These are phyloP conservation scores for Thermothielavioides terrestris DNA, from an alignment of 495 filamentous ascomycete genomes.

Conservation along the genomic window DNA sequence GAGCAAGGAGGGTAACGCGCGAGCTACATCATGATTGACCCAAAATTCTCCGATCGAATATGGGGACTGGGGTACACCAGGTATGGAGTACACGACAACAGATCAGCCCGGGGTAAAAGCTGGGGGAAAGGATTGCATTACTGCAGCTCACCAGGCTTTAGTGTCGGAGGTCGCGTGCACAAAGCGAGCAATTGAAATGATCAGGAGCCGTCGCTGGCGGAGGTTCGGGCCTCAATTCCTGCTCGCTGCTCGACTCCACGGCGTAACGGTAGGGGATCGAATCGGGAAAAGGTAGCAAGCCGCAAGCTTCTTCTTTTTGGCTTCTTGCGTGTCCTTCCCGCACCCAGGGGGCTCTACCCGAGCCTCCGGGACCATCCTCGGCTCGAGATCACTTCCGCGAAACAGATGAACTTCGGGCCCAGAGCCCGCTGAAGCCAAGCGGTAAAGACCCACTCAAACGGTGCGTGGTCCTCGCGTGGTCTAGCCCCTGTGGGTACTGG, in stretches of 20 bases:
- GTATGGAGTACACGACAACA: no score
- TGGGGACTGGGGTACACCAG: neutral
- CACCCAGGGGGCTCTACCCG: neutral
- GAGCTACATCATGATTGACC: slow-evolving; percentile 7
- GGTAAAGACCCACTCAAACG: neutral
- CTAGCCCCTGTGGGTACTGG: slow-evolving; percentile 2
- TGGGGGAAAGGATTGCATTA: neutral
- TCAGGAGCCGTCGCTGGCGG: slow-evolving; percentile 2
- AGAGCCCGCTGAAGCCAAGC: neutral
- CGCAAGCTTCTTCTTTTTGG: no score
- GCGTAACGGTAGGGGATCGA: neutral
- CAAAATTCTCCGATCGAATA: slow-evolving; percentile 14
- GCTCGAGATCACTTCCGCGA: neutral
- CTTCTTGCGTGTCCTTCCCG: slow-evolving; percentile 5
- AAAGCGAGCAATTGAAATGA: slow-evolving; percentile 1
- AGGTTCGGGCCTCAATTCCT: slow-evolving; percentile 11
- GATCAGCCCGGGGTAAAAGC: slow-evolving; percentile 2
- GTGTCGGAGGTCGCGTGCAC: neutral
- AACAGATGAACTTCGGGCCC: neutral
- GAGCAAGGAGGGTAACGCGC: slow-evolving; percentile 11
- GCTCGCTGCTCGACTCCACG: neutral
- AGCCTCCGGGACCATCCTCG: slow-evolving; percentile 4
- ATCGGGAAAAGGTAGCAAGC: no score
- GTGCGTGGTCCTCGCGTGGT: neutral
- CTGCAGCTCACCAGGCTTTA: slow-evolving; percentile 5